phyloP scores from a whole-genome alignment of 1,284 basidiomycete genomes.

The Malassezia obtusa region DNA sequence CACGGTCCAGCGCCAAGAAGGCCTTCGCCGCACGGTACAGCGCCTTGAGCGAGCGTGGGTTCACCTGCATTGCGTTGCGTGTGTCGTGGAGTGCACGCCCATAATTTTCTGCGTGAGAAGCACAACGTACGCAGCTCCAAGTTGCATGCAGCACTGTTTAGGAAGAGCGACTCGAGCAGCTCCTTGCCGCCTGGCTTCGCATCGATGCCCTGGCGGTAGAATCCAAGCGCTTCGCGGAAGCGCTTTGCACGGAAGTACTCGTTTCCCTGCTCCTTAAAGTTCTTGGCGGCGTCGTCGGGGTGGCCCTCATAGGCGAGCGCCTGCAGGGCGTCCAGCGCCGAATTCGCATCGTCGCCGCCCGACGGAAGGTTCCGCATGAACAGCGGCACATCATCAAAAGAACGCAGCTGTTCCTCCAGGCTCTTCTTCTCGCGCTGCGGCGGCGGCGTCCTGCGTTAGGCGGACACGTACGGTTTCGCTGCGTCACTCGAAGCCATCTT shows the following conservation, averaged over 20 bases:
- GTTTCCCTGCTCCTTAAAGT: conserved; percentile 91
- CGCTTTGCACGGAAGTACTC: conserved; percentile 80
- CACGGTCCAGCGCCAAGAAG: conserved; percentile 27
- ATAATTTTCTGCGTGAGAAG: conserved; percentile 62
- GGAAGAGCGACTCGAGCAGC: conserved; percentile 56
- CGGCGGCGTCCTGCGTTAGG: conserved; percentile 6
- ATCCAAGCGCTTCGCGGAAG: conserved; percentile 73
- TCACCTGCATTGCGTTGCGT: conserved; percentile 59
- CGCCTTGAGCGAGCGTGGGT: conserved; percentile 34
- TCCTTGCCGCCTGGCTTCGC: conserved; percentile 61
- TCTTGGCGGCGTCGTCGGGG: conserved; percentile 79
- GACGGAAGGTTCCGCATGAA: conserved; percentile 81
- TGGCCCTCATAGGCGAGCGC: conserved; percentile 78
- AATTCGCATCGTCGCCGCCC: conserved; percentile 32
- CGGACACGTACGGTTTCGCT: not conserved
- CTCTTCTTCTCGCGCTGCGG: conserved; percentile 5
- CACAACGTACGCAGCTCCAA: conserved; percentile 62
- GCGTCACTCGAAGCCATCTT: not conserved
- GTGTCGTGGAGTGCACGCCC: conserved; percentile 74
- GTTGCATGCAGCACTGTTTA: conserved; percentile 83
- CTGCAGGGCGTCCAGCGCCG: conserved; percentile 68
- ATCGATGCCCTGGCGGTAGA: conserved; percentile 82
- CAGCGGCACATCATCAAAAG: conserved; percentile 56
- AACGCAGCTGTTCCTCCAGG: conserved; percentile 18
- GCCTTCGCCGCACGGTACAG: conserved; percentile 38